phyloP scores from a whole-genome alignment of 345 rosid species.

The Gynandropsis gynandra region DNA sequence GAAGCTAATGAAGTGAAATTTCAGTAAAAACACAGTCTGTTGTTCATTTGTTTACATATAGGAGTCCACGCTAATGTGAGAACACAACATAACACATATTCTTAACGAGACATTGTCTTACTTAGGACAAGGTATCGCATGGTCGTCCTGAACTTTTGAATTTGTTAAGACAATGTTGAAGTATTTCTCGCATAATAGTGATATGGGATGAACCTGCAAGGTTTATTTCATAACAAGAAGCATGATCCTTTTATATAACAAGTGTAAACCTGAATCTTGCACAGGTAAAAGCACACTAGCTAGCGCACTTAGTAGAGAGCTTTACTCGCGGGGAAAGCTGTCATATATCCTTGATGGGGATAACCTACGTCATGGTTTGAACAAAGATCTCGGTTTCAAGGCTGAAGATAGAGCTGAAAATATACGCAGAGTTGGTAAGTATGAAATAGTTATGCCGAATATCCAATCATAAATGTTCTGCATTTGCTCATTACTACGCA shows the following conservation, averaged over 20 bases:
- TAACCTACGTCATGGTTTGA: conserved; percentile 84
- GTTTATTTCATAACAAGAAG: too few species aligned
- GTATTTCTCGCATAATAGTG: too few species aligned
- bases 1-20: too few species aligned
- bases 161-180: neutral
- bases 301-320: conserved; percentile 63
- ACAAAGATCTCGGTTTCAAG: conserved; percentile 75
- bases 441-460: neutral
- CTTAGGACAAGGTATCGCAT: neutral
- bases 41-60: too few species aligned
- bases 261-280: too few species aligned
- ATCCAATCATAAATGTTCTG: too few species aligned
- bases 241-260: too few species aligned
- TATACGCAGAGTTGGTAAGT: conserved; percentile 87
- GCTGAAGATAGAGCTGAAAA: conserved; percentile 87
- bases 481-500: too few species aligned
- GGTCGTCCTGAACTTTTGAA: neutral
- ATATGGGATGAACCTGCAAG: too few species aligned
- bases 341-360: conserved; percentile 90
- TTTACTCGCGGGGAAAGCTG: conserved; percentile 55
- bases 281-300: conserved; percentile 94
- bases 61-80: too few species aligned
- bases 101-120: neutral
- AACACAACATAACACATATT: too few species aligned
- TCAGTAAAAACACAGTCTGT: too few species aligned